Percentiles rank a stretch among this genome's conserved stretches.
These are phyloP conservation scores for Pholiota conissans DNA, from an alignment of 768 basidiomycete genomes.

Conservation along the genomic window DNA sequence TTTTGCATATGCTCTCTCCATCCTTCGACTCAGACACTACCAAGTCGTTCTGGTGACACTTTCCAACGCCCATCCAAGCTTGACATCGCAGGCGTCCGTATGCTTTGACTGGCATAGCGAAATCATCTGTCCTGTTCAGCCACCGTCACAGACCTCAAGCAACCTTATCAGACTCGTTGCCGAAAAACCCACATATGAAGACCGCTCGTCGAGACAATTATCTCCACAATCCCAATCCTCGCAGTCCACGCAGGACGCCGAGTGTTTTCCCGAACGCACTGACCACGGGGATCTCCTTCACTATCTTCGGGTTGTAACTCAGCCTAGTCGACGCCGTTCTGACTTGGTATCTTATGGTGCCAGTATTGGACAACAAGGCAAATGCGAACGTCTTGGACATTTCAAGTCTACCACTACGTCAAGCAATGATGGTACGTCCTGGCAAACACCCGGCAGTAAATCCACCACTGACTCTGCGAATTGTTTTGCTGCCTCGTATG, in stretches of 20 bases:
- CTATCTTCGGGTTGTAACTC: not conserved
- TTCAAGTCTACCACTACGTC: no score
- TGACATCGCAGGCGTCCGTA: constrained; percentile 47
- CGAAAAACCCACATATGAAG: not conserved
- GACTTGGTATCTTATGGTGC: not conserved
- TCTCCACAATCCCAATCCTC: not conserved
- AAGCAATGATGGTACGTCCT: no score
- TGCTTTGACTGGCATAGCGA: constrained; percentile 47
- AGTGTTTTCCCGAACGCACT: not conserved
- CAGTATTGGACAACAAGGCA: no score
- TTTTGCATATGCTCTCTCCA: constrained; percentile 43
- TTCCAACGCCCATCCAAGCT: constrained; percentile 31
- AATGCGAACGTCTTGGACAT: no score
- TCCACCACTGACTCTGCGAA: no score
- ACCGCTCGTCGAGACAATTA: not conserved
- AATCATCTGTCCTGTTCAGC: constrained; percentile 26
- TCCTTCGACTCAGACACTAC: constrained; percentile 37
- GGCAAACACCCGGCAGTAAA: no score
- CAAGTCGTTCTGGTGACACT: constrained; percentile 41
- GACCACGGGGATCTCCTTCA: constrained; percentile 1
- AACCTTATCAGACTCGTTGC: not conserved
- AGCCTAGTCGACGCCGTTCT: not conserved
- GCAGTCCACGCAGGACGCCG: not conserved
- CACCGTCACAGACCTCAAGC: not conserved
- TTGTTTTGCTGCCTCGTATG: no score